phyloP scores from a whole-genome alignment of 2,329 filamentous ascomycete genomes.

The Monosporascus sp. region DNA sequence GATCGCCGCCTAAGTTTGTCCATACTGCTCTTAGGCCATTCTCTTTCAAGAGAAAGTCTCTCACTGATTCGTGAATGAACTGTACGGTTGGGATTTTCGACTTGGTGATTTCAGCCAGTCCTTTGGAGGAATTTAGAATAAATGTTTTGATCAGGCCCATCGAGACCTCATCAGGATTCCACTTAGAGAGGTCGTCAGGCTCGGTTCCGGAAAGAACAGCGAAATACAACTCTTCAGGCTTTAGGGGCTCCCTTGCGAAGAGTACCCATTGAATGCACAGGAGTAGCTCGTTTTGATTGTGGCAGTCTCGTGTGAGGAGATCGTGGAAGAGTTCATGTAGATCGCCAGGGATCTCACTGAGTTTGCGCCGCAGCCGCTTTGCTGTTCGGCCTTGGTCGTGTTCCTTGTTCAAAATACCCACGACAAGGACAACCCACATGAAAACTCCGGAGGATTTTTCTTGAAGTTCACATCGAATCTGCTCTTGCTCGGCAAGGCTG shows the following conservation, averaged over 20 bases:
- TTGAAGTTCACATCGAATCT: conserved; percentile 25
- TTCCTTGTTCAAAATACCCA: conserved; percentile 38
- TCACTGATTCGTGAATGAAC: conserved; percentile 49
- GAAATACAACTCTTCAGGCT: conserved; percentile 30
- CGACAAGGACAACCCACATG: conserved; percentile 26
- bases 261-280: conserved; percentile 36
- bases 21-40: conserved; percentile 23
- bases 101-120: conserved; percentile 38
- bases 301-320: conserved; percentile 31
- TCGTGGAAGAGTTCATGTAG: conserved; percentile 35
- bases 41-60: conserved; percentile 39
- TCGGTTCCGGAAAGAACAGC: conserved; percentile 25
- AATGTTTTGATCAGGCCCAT: conserved; percentile 23
- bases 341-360: conserved; percentile 32
- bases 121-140: conserved; percentile 42
- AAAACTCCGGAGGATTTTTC: conserved; percentile 37
- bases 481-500: conserved; percentile 7
- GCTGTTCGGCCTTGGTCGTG: conserved; percentile 26
- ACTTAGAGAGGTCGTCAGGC: conserved; percentile 11
- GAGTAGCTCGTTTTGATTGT: conserved; percentile 23
- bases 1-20: conserved; percentile 25
- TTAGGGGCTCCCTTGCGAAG: conserved; percentile 30
- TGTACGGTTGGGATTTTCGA: conserved; percentile 32
- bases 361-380: conserved; percentile 21
- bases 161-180: conserved; percentile 14